Percentiles rank a stretch among this genome's conserved stretches.
These are phyloP conservation scores for Globisporangium barbulae DNA, from an alignment of 352 stramenopile genomes.

Conservation along the genomic window DNA sequence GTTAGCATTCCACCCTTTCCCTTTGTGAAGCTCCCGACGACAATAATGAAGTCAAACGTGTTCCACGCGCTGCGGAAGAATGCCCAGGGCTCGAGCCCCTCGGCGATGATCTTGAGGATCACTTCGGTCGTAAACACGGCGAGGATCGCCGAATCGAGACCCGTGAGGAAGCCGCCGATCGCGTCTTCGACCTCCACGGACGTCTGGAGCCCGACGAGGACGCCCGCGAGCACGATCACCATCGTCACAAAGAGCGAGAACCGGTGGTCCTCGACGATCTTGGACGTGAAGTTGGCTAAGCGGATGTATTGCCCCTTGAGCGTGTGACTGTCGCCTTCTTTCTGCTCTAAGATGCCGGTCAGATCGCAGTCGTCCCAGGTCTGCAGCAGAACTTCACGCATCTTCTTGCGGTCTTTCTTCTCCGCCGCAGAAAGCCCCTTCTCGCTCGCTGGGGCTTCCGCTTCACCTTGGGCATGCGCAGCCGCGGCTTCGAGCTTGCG, in stretches of 20 bases:
- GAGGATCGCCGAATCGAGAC: conserved; percentile 67
- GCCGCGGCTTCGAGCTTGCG: conserved; percentile 20
- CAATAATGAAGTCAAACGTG: conserved; percentile 84
- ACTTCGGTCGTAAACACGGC: conserved; percentile 76
- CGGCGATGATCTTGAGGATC: conserved; percentile 69
- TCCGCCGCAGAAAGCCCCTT: conserved; percentile 55
- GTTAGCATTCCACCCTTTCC: conserved; percentile 76
- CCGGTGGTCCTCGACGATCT: conserved; percentile 50
- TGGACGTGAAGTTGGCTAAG: conserved; percentile 33
- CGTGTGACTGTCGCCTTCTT: conserved; percentile 39
- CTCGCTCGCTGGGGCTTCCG: conserved; percentile 12
- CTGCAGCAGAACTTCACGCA: conserved; percentile 70
- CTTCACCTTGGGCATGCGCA: neutral
- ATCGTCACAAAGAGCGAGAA: conserved; percentile 75
- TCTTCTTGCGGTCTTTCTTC: conserved; percentile 62
- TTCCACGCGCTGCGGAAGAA: conserved; percentile 81
- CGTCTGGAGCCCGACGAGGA: conserved; percentile 81
- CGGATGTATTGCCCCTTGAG: conserved; percentile 54
- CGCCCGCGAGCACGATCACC: conserved; percentile 69
- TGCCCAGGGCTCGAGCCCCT: conserved; percentile 73
- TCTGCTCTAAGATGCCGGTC: conserved; percentile 54
- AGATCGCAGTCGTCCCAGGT: conserved; percentile 76
- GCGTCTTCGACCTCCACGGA: conserved; percentile 46
- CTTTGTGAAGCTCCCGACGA: conserved; percentile 64
- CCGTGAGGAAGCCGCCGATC: conserved; percentile 39